Percentiles rank a stretch among this genome's conserved stretches.
Conservation (phyloP, 2,329 filamentous ascomycete genomes). For the Hypoxylon sp. region DNA sequence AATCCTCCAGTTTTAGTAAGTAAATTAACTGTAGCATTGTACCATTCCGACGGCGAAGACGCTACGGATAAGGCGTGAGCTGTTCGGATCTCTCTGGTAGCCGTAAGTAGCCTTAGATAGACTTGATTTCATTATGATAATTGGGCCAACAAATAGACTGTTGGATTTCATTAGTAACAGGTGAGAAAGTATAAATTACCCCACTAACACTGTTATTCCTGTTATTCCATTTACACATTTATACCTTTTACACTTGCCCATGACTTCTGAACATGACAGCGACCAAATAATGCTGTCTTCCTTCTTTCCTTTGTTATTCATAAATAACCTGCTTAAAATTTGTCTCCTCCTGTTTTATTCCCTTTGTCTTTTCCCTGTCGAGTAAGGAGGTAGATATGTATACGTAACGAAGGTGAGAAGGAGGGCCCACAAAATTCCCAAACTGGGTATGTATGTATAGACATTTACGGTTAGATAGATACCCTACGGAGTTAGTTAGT, state of each 20-base stretch:
- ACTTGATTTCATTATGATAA: slow-evolving; percentile 23
- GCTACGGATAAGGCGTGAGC: slow-evolving; percentile 33
- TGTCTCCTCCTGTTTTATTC: no score
- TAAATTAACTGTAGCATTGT: slow-evolving; percentile 18
- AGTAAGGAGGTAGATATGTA: not conserved
- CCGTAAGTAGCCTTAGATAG: slow-evolving; percentile 20
- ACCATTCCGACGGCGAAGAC: slow-evolving; percentile 25
- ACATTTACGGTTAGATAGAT: slow-evolving; percentile 19
- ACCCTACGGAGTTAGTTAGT: slow-evolving; percentile 15
- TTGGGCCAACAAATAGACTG: slow-evolving; percentile 23
- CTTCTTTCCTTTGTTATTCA: slow-evolving; percentile 17
- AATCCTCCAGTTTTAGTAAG: slow-evolving; percentile 19
- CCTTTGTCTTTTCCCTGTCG: slow-evolving; percentile 3
- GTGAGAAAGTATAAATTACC: slow-evolving; percentile 2
- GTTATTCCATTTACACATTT: not conserved
- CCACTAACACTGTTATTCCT: slow-evolving; percentile 29
- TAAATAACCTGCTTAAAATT: not conserved
- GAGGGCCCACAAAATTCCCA: slow-evolving; percentile 18
- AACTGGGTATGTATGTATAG: slow-evolving; percentile 11
- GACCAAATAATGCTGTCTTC: slow-evolving; percentile 18
- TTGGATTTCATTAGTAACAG: slow-evolving; percentile 12
- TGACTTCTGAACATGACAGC: not conserved
- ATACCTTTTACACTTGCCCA: not conserved
- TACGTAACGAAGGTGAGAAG: slow-evolving; percentile 5
- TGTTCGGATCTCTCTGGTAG: slow-evolving; percentile 18